phyloP scores from a whole-genome alignment of 179 eudicot species.

The Beta lomatogona region DNA sequence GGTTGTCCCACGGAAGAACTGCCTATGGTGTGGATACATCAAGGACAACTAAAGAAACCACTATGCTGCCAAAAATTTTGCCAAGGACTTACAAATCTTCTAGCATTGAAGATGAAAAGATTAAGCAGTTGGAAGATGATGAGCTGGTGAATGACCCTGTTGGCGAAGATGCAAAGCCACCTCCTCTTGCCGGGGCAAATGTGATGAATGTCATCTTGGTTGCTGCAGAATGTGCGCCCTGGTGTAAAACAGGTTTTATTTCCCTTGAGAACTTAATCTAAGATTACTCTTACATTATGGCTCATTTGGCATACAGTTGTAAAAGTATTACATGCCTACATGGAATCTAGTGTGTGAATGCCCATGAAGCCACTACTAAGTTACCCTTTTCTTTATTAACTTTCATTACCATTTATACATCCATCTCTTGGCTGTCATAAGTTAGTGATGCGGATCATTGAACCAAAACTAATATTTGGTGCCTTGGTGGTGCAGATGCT shows the following conservation, averaged over 20 bases:
- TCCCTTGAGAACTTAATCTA: background rate
- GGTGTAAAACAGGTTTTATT: slow-evolving; percentile 76
- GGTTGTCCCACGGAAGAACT: slow-evolving; percentile 27
- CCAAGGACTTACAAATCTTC: slow-evolving; percentile 33
- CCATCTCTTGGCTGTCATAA: background rate
- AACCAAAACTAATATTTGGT: background rate
- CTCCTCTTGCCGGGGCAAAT: slow-evolving; percentile 86
- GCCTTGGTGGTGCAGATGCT: background rate
- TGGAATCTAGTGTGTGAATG: background rate
- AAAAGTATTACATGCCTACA: background rate
- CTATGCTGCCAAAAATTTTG: slow-evolving; percentile 37
- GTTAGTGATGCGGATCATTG: background rate
- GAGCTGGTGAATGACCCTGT: slow-evolving; percentile 36
- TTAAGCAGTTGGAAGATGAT: slow-evolving; percentile 30
- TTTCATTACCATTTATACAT: background rate
- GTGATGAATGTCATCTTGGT: slow-evolving; percentile 94
- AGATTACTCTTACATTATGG: background rate
- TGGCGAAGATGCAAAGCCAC: slow-evolving; percentile 57
- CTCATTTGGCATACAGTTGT: background rate
- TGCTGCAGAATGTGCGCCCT: slow-evolving; percentile 96
- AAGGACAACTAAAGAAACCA: slow-evolving; percentile 28
- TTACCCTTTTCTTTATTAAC: background rate
- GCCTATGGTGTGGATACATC: slow-evolving; percentile 26
- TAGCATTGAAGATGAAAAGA: slow-evolving; percentile 28
- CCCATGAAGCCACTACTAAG: background rate